Conservation (phyloP, 768 basidiomycete species). For the Amanita exitialis region DNA sequence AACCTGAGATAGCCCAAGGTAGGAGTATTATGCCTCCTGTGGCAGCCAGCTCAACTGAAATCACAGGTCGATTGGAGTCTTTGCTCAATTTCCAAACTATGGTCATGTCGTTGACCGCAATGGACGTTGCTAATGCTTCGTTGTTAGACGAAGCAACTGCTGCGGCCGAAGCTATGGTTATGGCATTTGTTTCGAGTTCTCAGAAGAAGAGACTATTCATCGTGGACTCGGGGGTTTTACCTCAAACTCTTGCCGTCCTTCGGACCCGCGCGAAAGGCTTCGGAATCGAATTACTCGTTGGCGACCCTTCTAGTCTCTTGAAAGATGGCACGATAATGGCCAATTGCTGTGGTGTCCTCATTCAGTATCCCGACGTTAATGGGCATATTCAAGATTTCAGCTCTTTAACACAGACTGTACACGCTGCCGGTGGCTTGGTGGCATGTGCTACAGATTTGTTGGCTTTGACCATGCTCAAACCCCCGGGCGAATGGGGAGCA, state of each 20-base stretch:
- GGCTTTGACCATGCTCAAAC: slow-evolving; percentile 84
- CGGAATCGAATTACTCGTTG: slow-evolving; percentile 72
- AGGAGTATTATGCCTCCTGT: slow-evolving; percentile 9
- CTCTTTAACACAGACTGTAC: slow-evolving; percentile 54
- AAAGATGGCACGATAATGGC: slow-evolving; percentile 41
- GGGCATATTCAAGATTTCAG: slow-evolving; percentile 73
- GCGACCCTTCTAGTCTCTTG: slow-evolving; percentile 42
- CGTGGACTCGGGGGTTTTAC: slow-evolving; percentile 73
- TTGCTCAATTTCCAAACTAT: slow-evolving; percentile 96
- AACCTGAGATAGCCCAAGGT: slow-evolving; percentile 99
- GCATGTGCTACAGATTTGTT: slow-evolving; percentile 88
- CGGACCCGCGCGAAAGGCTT: slow-evolving; percentile 89
- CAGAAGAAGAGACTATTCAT: slow-evolving; percentile 78
- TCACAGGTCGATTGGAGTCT: slow-evolving; percentile 84
- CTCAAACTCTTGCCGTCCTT: slow-evolving; percentile 87
- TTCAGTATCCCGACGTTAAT: slow-evolving; percentile 92
- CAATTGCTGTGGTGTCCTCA: slow-evolving; percentile 76
- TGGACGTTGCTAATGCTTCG: slow-evolving; percentile 95
- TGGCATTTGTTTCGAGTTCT: slow-evolving; percentile 64
- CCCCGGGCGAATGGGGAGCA: slow-evolving; percentile 98
- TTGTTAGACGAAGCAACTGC: slow-evolving; percentile 93
- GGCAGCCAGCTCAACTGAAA: slow-evolving; percentile 6
- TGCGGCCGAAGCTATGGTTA: slow-evolving; percentile 94
- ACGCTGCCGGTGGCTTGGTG: slow-evolving; percentile 70
- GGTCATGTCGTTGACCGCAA: slow-evolving; percentile 86